These are phyloP conservation scores for Pouteria campechiana DNA, from an alignment of 179 eudicot species.

Conservation along the genomic window DNA sequence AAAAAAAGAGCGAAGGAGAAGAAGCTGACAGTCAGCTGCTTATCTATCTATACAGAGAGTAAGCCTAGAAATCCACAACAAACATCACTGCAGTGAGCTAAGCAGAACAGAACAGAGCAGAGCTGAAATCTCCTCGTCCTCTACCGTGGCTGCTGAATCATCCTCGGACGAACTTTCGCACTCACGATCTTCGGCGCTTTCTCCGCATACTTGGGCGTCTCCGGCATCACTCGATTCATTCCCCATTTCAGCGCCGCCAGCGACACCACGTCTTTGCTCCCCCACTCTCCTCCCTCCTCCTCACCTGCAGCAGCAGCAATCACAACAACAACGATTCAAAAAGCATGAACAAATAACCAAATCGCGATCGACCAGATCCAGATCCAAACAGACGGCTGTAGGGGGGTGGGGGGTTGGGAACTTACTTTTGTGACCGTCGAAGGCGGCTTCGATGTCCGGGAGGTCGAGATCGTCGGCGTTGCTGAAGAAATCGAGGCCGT, in stretches of 20 bases:
- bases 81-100: too few species aligned
- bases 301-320: constrained; percentile 6
- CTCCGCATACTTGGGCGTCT: constrained; percentile 19
- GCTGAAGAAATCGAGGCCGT: constrained; percentile 1
- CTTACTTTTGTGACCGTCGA: constrained; percentile 14
- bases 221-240: constrained; percentile 10
- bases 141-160: constrained; percentile 57
- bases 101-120: too few species aligned
- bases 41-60: too few species aligned
- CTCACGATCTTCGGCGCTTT: constrained; percentile 56
- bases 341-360: neutral
- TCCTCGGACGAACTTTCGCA: constrained; percentile 36
- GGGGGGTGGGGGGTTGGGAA: neutral
- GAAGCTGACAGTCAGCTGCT: too few species aligned
- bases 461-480: constrained; percentile 9
- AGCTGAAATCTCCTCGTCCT: too few species aligned
- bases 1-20: too few species aligned
- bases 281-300: constrained; percentile 6
- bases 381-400: neutral
- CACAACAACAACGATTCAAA: neutral
- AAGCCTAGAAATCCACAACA: too few species aligned
- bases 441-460: constrained; percentile 12
- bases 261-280: constrained; percentile 20
- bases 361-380: neutral
- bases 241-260: constrained; percentile 26